Percentiles rank a stretch among this genome's conserved stretches.
Evolutionary conservation across 768 basidiomycete genomes (phyloP).

Genomic region (Tephrocybe sp.): DNA sequence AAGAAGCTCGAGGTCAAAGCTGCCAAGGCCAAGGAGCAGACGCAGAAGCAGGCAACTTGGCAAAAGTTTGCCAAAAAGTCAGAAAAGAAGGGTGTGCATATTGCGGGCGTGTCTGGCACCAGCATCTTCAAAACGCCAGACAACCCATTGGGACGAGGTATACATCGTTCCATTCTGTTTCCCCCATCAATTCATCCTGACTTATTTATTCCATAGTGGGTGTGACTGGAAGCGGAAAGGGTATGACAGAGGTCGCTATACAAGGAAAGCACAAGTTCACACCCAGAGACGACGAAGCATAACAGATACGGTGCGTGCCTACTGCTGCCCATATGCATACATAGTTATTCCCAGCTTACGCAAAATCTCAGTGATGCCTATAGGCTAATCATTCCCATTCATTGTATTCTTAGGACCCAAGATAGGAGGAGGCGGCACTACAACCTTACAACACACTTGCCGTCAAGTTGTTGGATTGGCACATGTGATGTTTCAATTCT

Average conservation of each 20-base stretch:
- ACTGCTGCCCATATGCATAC: neutral
- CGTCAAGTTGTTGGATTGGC: slow-evolving; percentile 6
- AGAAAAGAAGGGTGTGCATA: slow-evolving; percentile 89
- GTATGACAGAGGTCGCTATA: slow-evolving; percentile 76
- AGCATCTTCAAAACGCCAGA: slow-evolving; percentile 96
- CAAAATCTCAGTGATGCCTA: neutral
- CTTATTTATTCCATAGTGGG: slow-evolving; percentile 57
- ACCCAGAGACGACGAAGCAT: slow-evolving; percentile 44
- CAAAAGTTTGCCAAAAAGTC: slow-evolving; percentile 95
- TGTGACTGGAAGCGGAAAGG: slow-evolving; percentile 89
- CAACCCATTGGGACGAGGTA: slow-evolving; percentile 85
- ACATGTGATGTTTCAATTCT: slow-evolving; percentile 34
- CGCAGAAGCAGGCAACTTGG: slow-evolving; percentile 82
- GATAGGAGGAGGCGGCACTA: slow-evolving; percentile 2
- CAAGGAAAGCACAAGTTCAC: slow-evolving; percentile 79
- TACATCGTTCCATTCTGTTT: slow-evolving; percentile 25
- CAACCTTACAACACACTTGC: neutral
- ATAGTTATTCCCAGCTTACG: neutral
- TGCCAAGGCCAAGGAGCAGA: slow-evolving; percentile 87
- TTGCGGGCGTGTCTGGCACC: slow-evolving; percentile 84
- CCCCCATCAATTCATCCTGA: slow-evolving; percentile 20
- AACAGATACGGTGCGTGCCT: slow-evolving; percentile 11
- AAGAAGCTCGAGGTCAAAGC: slow-evolving; percentile 86
- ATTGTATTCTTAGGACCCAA: slow-evolving; percentile 6
- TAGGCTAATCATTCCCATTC: slow-evolving; percentile 20